Evolutionary conservation across 495 filamentous ascomycete species (phyloP), one percentile per base, ranked within the genome.

Genomic region (Aspergillus mulundensis): DNA sequence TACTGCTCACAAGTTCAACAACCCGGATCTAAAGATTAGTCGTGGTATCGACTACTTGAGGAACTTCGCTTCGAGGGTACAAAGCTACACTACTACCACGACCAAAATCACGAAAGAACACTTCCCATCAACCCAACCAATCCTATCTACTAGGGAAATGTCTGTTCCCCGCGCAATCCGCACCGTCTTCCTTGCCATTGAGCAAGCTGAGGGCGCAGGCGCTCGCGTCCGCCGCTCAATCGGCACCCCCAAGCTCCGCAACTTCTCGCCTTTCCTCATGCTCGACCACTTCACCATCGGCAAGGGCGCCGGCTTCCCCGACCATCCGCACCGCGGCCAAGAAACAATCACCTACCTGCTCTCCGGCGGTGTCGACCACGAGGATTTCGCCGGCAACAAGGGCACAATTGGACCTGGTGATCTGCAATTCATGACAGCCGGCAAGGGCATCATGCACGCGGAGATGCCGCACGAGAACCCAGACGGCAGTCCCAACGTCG

Each of bases 351-450:
- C 94, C 14, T 98, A 97, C 69, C 75, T 97, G 2, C 75, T 97
- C 1, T 68, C 77, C 1, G 93, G 93, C 50, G 89, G 80, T 0
- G 85, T 96, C 54, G 93, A 97, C 74, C 93, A 97, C 62, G 94
- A 97, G 74, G 93, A 97, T 64, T 97, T 97, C 56, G 87, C 90
- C 1, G 94, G 94, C 3, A 87, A 95, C 74, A 81, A 79, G 34
- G 94, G 92, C 46, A 92, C 88, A 5, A 93, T 98, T 58, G 81
- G 87, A 48, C 70, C 86, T 0, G 93, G 93, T 3, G 94, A 95
- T 55, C 70, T 97, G 40, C 93, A 97, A 66, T 97, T 97, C 82
- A 97, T 97, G 93, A 97, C 93, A 0, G 93, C 93, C 4, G 93
- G 93, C 0, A 75, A 82, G 5, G 93, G 93, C 6, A 96, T 97